These are phyloP conservation scores for Neonectria punicea DNA, from an alignment of 2,329 filamentous ascomycete genomes.

Conservation along the genomic window DNA sequence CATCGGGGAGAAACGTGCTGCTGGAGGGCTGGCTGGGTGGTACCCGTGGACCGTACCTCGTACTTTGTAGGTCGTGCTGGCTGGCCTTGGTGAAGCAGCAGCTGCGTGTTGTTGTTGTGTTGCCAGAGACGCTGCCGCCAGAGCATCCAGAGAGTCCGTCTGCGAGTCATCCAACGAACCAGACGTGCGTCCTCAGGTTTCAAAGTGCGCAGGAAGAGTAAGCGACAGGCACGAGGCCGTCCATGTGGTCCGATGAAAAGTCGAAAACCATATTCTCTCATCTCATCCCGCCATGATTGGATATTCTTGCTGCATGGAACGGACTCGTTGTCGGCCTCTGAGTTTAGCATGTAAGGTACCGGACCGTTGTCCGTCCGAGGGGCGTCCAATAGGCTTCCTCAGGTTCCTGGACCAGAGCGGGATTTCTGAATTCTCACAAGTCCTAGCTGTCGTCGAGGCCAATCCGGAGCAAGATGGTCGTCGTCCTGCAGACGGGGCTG, in stretches of 20 bases:
- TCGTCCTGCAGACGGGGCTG: neutral
- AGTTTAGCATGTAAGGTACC: conserved; percentile 43
- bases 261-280: conserved; percentile 31
- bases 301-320: conserved; percentile 35
- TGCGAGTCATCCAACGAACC: conserved; percentile 2
- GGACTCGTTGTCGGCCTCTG: conserved; percentile 36
- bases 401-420: conserved; percentile 39
- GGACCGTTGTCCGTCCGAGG: conserved; percentile 18
- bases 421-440: conserved; percentile 10
- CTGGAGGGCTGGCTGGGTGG: neutral
- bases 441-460: neutral
- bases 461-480: neutral
- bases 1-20: conserved; percentile 24
- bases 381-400: conserved; percentile 42
- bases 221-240: conserved; percentile 7
- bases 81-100: no score
- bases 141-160: neutral
- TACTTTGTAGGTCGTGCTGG: no score
- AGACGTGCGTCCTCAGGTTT: neutral
- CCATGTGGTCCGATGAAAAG: conserved; percentile 32
- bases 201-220: neutral
- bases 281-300: conserved; percentile 34
- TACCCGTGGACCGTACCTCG: no score
- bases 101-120: no score
- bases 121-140: no score